phyloP scores from a whole-genome alignment of 306 rosid genomes.

The Erythrophleum fordii region DNA sequence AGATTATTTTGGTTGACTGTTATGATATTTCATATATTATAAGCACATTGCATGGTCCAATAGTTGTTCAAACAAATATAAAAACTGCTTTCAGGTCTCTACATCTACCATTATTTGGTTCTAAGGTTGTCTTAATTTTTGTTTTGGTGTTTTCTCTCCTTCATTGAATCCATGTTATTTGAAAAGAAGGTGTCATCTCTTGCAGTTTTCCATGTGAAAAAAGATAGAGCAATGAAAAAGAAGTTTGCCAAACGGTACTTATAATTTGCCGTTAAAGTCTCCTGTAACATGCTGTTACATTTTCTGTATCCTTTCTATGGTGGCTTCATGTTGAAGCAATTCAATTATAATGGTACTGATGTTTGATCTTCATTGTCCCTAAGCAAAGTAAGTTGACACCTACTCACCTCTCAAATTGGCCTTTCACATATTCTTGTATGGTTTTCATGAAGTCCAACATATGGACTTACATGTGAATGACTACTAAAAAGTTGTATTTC shows the following conservation, averaged over 20 bases:
- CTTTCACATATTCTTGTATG: neutral
- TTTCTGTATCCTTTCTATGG: neutral
- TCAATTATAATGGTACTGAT: too few species aligned
- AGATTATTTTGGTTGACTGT: conserved; percentile 10
- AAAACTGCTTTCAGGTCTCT: conserved; percentile 3
- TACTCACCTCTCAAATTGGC: neutral
- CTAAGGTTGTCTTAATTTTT: neutral
- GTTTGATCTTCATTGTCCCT: too few species aligned
- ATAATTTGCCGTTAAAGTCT: neutral
- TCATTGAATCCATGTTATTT: neutral
- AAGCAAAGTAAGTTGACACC: neutral
- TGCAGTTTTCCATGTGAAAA: neutral
- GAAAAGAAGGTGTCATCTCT: conserved; percentile 7
- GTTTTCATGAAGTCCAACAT: neutral
- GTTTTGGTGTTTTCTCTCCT: neutral
- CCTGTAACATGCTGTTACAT: neutral
- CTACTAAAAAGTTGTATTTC: neutral
- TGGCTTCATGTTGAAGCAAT: neutral
- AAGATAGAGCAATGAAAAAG: neutral
- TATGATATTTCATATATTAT: conserved; percentile 5
- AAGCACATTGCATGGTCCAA: conserved; percentile 16
- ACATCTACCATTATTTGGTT: conserved; percentile 20
- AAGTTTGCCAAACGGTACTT: neutral
- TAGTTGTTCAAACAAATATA: neutral
- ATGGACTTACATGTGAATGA: neutral